Base-by-base conservation (phyloP, 2,329 filamentous ascomycete genomes). In the Aspergillus sp. region DNA sequence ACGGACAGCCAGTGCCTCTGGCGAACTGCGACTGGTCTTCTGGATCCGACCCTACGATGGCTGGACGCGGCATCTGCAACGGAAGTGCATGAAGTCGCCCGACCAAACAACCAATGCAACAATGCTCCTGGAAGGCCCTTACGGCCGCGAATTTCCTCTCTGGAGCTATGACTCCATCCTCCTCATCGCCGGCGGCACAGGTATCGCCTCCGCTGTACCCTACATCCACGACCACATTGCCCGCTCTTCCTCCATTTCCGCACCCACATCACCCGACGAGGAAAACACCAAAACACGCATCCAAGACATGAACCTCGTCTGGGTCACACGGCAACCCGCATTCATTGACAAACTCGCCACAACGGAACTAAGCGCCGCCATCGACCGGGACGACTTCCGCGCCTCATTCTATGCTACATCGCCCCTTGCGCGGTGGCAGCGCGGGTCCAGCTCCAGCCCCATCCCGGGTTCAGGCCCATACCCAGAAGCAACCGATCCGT, bases 11-110 rank as follows among this genome's bases (percentile, higher is more conserved):
- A n/a, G 9, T 3, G 46, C 17, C 12, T 15, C 61, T 3, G 23
- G 39, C 56, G 70, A 65, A 3, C 67, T 77, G 4, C 73, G 70
- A 40, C 66, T 83, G 6, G 71, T 75, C 4, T 82, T 83, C 62
- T 77, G 79, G 63, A 75, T 83, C 50, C 77, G 81, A 2, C 81
- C 81, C 0, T 82, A 79, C 62, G 70, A 78, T 50, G 80, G 81
- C 49, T 82, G 80, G 73, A 84, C 81, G 2, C 74, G 71, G 5
- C 72, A 77, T n/a, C 73, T 83, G 9, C 72, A 72, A 40, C 63
- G 71, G 31, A 64, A 72, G 56, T 79, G 70, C 53, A 63, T 70
- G 43, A 59, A 55, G 31, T 69, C 65, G 41, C 64, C 66, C 17
- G 61, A 51, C 31, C 64, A 46, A 24, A 62, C 57, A 12, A 68